Conservation (phyloP, 2,329 filamentous ascomycete species). For the Akanthomyces uredinophilus region DNA sequence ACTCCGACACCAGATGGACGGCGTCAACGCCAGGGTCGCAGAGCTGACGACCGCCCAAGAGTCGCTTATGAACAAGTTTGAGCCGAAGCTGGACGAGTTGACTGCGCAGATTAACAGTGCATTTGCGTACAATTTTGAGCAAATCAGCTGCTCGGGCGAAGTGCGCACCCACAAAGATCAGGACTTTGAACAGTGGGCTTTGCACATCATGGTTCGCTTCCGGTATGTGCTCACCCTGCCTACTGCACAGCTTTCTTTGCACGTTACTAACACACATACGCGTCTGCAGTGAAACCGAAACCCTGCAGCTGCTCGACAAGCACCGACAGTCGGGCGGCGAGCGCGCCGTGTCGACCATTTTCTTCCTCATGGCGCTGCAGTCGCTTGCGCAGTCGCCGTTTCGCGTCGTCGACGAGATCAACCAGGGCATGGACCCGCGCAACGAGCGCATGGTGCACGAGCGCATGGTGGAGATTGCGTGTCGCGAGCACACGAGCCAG, state of each 20-base stretch:
- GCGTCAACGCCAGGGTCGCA: conserved; percentile 50
- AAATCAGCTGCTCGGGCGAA: conserved; percentile 91
- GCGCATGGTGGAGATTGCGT: conserved; percentile 97
- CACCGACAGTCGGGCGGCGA: conserved; percentile 96
- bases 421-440: conserved; percentile 97
- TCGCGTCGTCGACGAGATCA: conserved; percentile 98
- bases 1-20: conserved; percentile 52
- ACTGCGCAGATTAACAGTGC: conserved; percentile 79
- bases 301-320: conserved; percentile 76
- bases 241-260: background rate
- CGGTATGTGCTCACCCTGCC: conserved; percentile 48
- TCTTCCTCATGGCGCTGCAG: conserved; percentile 97
- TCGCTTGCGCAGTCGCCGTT: conserved; percentile 91
- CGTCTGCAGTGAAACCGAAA: conserved; percentile 63
- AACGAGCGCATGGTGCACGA: conserved; percentile 98
- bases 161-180: conserved; percentile 83
- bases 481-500: conserved; percentile 69
- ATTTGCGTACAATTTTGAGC: conserved; percentile 87
- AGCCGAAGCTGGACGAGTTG: conserved; percentile 74
- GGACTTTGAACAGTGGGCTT: conserved; percentile 90
- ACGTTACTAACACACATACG: conserved; percentile 10
- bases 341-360: conserved; percentile 93
- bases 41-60: conserved; percentile 54
- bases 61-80: conserved; percentile 68
- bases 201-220: conserved; percentile 94